These are phyloP conservation scores for Vicia faba DNA, from an alignment of 306 rosid species.

Conservation along the genomic window DNA sequence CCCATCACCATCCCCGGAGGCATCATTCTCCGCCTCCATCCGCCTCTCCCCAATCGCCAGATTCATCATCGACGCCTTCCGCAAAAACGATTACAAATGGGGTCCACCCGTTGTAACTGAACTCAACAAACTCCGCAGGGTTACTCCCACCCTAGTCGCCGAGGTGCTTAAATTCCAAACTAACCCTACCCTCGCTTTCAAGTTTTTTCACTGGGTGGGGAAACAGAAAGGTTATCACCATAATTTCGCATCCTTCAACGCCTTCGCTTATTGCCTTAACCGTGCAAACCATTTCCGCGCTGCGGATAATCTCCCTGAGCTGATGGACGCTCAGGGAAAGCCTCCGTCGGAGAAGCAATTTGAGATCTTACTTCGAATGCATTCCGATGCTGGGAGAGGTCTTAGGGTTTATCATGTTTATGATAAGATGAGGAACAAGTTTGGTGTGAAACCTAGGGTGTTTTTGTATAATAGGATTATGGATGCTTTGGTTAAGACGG, in stretches of 20 bases:
- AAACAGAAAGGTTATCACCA: constrained; percentile 75
- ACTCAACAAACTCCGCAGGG: constrained; percentile 78
- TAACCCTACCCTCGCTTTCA: constrained; percentile 57
- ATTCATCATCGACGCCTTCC: constrained; percentile 68
- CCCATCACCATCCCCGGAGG: constrained; percentile 19
- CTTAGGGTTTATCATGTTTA: constrained; percentile 68
- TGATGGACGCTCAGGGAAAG: constrained; percentile 81
- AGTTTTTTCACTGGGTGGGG: constrained; percentile 79
- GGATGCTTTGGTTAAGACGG: constrained; percentile 66
- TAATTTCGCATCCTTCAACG: constrained; percentile 70
- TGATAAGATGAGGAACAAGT: constrained; percentile 73
- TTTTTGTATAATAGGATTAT: constrained; percentile 77
- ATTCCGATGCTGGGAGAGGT: constrained; percentile 68
- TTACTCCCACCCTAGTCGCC: constrained; percentile 68
- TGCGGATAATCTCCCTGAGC: constrained; percentile 72
- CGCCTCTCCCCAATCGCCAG: constrained; percentile 75
- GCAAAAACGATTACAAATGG: constrained; percentile 60
- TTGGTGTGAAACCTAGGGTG: constrained; percentile 72
- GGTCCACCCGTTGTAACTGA: constrained; percentile 57
- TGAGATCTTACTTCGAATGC: constrained; percentile 84
- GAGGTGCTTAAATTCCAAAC: constrained; percentile 72
- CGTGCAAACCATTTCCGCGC: constrained; percentile 54
- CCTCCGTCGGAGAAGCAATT: constrained; percentile 85
- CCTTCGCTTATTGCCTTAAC: constrained; percentile 72
- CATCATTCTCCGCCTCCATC: constrained; percentile 43